Evolutionary conservation across 257 asterid species (phyloP).

Genomic region (Henckelia pumila): DNA sequence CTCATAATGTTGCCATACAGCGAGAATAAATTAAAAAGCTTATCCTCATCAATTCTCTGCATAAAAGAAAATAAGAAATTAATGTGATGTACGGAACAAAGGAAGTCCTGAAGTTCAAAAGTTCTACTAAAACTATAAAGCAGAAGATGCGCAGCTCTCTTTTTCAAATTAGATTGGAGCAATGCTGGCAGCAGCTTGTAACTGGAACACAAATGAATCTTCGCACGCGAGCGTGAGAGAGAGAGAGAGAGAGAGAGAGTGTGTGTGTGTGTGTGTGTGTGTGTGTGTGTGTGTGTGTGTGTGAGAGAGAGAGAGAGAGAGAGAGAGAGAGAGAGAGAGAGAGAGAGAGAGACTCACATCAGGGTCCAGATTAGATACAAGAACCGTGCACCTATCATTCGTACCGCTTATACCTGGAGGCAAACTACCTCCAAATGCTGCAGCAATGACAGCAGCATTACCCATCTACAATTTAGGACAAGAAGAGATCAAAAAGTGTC

Average conservation of each 20-base stretch:
- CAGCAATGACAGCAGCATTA: constrained; percentile 91
- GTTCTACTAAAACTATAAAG: not conserved
- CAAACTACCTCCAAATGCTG: constrained; percentile 96
- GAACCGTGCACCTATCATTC: constrained; percentile 92
- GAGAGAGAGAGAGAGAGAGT: too few species aligned
- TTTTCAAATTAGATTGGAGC: not conserved
- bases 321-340: too few species aligned
- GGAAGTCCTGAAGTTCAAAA: not conserved
- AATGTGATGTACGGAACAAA: constrained; percentile 22
- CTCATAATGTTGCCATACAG: constrained; percentile 88
- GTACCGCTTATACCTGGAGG: constrained; percentile 93
- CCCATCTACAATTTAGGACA: constrained; percentile 54
- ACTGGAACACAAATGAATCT: constrained; percentile 3
- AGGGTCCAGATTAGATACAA: constrained; percentile 81
- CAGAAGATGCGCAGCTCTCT: not conserved
- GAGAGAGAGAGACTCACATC: constrained; percentile 55
- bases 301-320: constrained; percentile 18
- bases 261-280: not conserved
- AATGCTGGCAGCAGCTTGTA: constrained; percentile 2
- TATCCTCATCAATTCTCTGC: constrained; percentile 88
- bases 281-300: not conserved
- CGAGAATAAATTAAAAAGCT: constrained; percentile 91
- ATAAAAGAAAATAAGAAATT: constrained; percentile 28
- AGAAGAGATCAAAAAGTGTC: constrained; percentile 18
- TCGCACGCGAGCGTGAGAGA: not conserved